Evolutionary conservation across 768 basidiomycete genomes (phyloP), one percentile per base, ranked within the genome.

Genomic region (Termitomyces sp.): DNA sequence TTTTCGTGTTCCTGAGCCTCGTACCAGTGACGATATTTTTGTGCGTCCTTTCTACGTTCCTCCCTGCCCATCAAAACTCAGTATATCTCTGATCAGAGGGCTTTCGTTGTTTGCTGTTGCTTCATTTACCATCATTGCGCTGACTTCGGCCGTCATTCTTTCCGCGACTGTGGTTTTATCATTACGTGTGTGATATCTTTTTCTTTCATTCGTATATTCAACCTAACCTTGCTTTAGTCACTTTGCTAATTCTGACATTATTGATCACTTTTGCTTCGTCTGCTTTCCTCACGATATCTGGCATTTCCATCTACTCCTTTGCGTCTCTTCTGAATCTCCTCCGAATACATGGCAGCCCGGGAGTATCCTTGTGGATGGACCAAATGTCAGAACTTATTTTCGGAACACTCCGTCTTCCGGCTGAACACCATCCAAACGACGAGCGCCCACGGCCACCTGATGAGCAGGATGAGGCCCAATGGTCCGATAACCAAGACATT

Each of bases 1-100:
- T 77, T 57, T 78, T 79, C 44, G 66, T 65, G 24, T 46, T 69
- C 30, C 68, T 81, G 51, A 71, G 79, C 43, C 64, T 69, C 34
- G 32, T 74, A 34, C 74, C 74, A 24, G 60, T 71, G 27, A 58
- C 64, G 39, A 65, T 72, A 14, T 81, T 80, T 57, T 54, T 77
- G 79, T 81, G 55, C 37, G 79, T 61, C 18, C 8, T 49, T 44
- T 57, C 22, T n/a, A 18, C 52, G 3, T 39, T 20, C 7, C 64
- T 12, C 30, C 24, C 53, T 4, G 20, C n/a, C 47, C 22, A n/a
- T 46, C 13, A 30, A 42, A 34, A 16, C 22, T 40, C 42, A 47
- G 27, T 27, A 47, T 4, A 5, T 27, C 46, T 27, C 12, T 44
- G n/a, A 48, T 22, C n/a, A 68, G 65, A 43, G 53, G 64, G 5